Conservation (phyloP, 2,329 filamentous ascomycete species). For the Penicillium fuscoglaucum region DNA sequence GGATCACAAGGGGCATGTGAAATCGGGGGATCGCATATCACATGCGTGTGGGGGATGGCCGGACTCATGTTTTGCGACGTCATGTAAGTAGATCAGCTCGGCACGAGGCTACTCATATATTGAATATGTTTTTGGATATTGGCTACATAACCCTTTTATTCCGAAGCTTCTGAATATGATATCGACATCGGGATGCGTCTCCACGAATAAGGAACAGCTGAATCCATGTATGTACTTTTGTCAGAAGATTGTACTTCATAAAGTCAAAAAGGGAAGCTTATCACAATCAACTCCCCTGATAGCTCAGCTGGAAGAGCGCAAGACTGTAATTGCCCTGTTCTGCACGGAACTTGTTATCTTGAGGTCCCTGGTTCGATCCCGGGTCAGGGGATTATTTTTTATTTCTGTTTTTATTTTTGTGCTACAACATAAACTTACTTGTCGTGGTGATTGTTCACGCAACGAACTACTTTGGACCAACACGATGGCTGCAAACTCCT, state of each 20-base stretch:
- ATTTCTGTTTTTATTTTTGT: neutral
- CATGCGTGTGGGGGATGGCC: conserved; percentile 2
- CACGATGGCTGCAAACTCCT: neutral
- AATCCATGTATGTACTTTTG: neutral
- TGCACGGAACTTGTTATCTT: neutral
- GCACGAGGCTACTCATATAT: neutral
- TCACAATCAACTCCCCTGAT: neutral
- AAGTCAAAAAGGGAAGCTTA: accelerated
- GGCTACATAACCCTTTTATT: neutral
- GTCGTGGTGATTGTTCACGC: neutral
- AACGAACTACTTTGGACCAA: neutral
- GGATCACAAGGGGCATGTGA: conserved; percentile 13
- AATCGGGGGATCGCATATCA: conserved; percentile 1
- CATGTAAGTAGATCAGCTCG: neutral
- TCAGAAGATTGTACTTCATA: accelerated
- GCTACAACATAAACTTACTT: neutral
- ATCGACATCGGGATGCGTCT: neutral
- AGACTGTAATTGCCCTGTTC: conserved; percentile 3
- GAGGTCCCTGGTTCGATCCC: conserved; percentile 10
- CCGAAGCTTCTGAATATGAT: neutral
- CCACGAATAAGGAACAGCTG: neutral
- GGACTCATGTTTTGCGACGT: neutral
- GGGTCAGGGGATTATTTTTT: conserved; percentile 6
- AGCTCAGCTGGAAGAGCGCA: conserved; percentile 11
- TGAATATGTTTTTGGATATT: neutral